Conservation (phyloP, 2,329 filamentous ascomycete species). For the Nemania sp. region DNA sequence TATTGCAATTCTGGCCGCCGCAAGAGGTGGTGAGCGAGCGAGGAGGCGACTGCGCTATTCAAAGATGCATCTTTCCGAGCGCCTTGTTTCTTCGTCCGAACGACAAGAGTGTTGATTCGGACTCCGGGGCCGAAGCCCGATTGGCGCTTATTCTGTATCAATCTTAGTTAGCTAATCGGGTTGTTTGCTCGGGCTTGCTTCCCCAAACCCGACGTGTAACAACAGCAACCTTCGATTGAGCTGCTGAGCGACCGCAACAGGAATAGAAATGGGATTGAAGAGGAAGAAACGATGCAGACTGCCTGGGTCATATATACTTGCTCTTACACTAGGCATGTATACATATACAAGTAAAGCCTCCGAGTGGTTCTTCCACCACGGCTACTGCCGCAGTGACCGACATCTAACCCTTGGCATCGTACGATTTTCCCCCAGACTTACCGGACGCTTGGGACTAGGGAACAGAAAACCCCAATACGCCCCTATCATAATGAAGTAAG, state of each 20-base stretch:
- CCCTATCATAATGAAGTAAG: constrained; percentile 10
- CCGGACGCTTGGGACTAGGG: constrained; percentile 16
- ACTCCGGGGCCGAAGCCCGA: constrained; percentile 20
- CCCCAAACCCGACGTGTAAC: neutral
- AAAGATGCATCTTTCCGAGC: constrained; percentile 19
- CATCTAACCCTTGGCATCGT: constrained; percentile 28
- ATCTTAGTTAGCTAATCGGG: constrained; percentile 12
- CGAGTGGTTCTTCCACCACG: constrained; percentile 18
- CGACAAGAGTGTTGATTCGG: constrained; percentile 11
- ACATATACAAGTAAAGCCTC: neutral
- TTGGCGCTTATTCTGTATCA: constrained; percentile 8
- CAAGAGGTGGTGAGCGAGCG: too few species aligned
- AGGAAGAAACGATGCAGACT: neutral
- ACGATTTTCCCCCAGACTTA: constrained; percentile 31
- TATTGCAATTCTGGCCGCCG: neutral
- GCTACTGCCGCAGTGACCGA: constrained; percentile 30
- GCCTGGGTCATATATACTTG: neutral
- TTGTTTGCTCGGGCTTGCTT: neutral
- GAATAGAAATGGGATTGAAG: neutral
- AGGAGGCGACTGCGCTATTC: neutral
- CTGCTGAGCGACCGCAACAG: neutral
- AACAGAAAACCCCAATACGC: constrained; percentile 1
- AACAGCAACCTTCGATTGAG: neutral
- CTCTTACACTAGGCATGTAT: neutral
- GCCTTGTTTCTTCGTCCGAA: constrained; percentile 10